Percentiles rank a stretch among this genome's conserved stretches.
phyloP scores from a whole-genome alignment of 225 moss, liverwort and hornwort genomes.

The Bryoerythrophyllum caledonicum region DNA sequence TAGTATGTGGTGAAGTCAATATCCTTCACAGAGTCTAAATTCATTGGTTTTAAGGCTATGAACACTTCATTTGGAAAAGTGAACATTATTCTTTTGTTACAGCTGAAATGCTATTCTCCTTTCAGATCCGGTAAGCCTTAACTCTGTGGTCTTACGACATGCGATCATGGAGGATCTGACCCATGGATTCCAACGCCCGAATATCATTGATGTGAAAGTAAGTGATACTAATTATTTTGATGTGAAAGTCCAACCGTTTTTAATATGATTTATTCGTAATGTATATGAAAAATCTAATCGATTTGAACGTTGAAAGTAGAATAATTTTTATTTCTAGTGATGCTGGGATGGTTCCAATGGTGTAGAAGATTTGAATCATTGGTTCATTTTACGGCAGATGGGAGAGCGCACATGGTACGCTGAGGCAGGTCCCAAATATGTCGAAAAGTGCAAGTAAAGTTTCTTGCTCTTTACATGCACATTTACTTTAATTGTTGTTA shows the following conservation, averaged over 20 bases:
- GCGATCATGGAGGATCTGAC: constrained; percentile 89
- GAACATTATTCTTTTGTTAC: too few relatives aligned
- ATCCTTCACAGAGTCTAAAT: constrained; percentile 47
- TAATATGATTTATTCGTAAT: too few relatives aligned
- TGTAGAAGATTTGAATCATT: not conserved
- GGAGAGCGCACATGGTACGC: constrained; percentile 86
- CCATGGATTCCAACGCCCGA: constrained; percentile 62
- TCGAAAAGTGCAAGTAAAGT: constrained; percentile 74
- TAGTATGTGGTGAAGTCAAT: constrained; percentile 56
- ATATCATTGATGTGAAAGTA: constrained; percentile 90
- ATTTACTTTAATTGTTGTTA: not conserved
- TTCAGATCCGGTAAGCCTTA: constrained; percentile 19
- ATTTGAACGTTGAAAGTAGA: not conserved
- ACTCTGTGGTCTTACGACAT: constrained; percentile 51
- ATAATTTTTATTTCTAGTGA: not conserved
- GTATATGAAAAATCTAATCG: too few relatives aligned
- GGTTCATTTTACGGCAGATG: constrained; percentile 46
- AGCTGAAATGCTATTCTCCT: not conserved
- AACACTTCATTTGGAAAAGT: not conserved
- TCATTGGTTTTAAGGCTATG: not conserved
- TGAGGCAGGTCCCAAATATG: constrained; percentile 72
- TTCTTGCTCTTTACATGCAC: not conserved
- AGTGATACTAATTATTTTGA: not conserved
- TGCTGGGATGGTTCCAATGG: not conserved
- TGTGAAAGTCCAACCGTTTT: not conserved